Evolutionary conservation across 768 basidiomycete species (phyloP), one percentile per base, ranked within the genome.

Genomic region (Pholiota molesta): DNA sequence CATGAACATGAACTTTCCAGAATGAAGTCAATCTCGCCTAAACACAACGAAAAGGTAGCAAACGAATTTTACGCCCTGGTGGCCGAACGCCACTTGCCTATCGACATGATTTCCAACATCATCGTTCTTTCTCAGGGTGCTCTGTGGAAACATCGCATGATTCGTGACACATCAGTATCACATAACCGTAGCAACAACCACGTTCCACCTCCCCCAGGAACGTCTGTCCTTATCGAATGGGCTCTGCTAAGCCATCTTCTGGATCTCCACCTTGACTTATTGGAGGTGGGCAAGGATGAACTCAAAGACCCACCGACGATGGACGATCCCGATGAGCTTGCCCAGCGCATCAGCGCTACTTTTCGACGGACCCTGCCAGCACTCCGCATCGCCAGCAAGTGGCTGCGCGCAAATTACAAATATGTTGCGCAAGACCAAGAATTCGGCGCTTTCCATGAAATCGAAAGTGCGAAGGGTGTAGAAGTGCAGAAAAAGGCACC

Each of bases 281-380:
- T 95, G 39, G 79, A 88, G 66, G 80, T 92, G 31, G 92, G 90
- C 39, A 75, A 80, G 17, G 74, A 80, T 14, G 85, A 94, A 68
- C 80, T 94, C 13, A 76, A 79, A 54, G 84, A 84, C 33, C 77
- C 81, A 0, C 82, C 84, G 9, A 78, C 85, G 11, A 78, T 82
- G 65, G 88, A 89, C 61, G 78, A 71, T 3, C 76, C 78, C 28
- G 83, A 86, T 63, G 87, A 89, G 70, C 79, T 94, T 13, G 92
- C 91, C 5, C 89, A 91, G 72, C 82, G 84, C 23, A 97, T 99
- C 69, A 91, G 91, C 1, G 95, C 95, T 1, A 83, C 85, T 13
- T 90, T 98, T 63, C 82, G 97, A 52, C 84, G 97, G 29, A 89
- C 91, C 5, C 78, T 99, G 6, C 95, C 95, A 5, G 89, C 93